phyloP scores from a whole-genome alignment of 768 basidiomycete genomes.

The Peribolospora kevripleyi region DNA sequence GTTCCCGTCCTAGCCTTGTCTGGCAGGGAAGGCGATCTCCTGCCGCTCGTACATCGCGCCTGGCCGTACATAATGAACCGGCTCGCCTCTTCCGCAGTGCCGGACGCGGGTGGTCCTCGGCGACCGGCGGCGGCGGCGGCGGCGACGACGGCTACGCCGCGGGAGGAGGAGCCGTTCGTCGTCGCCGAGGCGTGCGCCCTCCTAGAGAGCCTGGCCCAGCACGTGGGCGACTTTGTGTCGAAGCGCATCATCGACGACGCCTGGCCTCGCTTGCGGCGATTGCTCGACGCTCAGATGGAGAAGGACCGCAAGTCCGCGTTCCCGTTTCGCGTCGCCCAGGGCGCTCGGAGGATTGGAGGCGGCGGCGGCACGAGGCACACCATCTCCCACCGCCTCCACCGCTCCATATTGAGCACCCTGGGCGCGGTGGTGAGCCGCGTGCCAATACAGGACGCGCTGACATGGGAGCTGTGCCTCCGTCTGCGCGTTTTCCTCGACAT shows the following conservation, averaged over 20 bases:
- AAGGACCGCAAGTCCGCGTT: slow-evolving; percentile 43
- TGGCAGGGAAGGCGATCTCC: slow-evolving; percentile 29
- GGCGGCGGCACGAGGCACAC: slow-evolving; percentile 47
- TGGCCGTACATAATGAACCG: slow-evolving; percentile 91
- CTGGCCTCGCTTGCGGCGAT: slow-evolving; percentile 54
- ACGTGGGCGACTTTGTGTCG: slow-evolving; percentile 67
- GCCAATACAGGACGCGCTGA: slow-evolving; percentile 38
- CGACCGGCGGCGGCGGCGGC: slow-evolving; percentile 20
- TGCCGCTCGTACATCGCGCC: slow-evolving; percentile 61
- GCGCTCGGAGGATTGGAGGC: slow-evolving; percentile 16
- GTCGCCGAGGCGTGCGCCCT: slow-evolving; percentile 48
- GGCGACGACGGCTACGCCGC: too few species aligned
- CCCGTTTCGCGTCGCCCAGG: slow-evolving; percentile 25
- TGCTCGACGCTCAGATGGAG: slow-evolving; percentile 37
- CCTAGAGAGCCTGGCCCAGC: slow-evolving; percentile 41
- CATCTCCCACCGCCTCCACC: slow-evolving; percentile 53
- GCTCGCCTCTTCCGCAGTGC: slow-evolving; percentile 20
- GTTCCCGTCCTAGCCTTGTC: slow-evolving; percentile 35
- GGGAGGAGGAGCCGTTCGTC: slow-evolving; percentile 39
- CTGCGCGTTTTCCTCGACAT: slow-evolving; percentile 53
- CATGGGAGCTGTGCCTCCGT: slow-evolving; percentile 57
- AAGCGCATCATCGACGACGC: slow-evolving; percentile 69
- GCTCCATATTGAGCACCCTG: slow-evolving; percentile 52
- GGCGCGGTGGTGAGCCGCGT: slow-evolving; percentile 38
- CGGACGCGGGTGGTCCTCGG: neutral